A percentile compares a stretch with the other conserved stretches of the same genome.
These are phyloP conservation scores for Fusarium sp. DNA, from an alignment of 2,329 filamentous ascomycete species.

Conservation along the genomic window DNA sequence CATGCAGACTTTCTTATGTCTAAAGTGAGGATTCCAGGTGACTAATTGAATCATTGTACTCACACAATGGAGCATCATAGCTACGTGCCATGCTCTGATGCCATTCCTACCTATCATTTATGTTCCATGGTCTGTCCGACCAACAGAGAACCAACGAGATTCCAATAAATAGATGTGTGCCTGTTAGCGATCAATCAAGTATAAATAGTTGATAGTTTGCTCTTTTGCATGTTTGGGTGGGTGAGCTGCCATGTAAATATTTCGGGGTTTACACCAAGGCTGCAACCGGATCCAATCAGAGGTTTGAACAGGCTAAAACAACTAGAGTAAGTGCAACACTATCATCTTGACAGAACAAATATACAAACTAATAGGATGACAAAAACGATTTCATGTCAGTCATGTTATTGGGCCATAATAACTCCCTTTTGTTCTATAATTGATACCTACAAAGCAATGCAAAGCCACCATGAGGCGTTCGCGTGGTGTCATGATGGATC, in stretches of 20 bases:
- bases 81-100: too few species aligned
- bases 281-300: neutral
- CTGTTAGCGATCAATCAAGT: too few species aligned
- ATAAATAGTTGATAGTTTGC: neutral
- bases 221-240: neutral
- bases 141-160: too few species aligned
- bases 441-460: neutral
- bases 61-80: too few species aligned
- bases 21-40: too few species aligned
- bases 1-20: too few species aligned
- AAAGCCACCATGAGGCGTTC: slow-evolving; percentile 3
- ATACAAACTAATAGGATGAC: neutral
- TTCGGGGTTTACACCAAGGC: neutral
- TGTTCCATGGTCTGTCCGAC: too few species aligned
- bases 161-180: too few species aligned
- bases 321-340: neutral
- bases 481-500: slow-evolving; percentile 27
- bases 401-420: neutral
- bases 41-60: too few species aligned
- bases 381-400: too few species aligned
- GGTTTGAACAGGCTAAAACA: neutral
- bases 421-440: neutral
- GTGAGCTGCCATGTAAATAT: neutral
- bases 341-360: neutral
- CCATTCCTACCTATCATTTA: too few species aligned